Conservation (phyloP, 352 stramenopile species). For the Thraustotheca clavata region DNA sequence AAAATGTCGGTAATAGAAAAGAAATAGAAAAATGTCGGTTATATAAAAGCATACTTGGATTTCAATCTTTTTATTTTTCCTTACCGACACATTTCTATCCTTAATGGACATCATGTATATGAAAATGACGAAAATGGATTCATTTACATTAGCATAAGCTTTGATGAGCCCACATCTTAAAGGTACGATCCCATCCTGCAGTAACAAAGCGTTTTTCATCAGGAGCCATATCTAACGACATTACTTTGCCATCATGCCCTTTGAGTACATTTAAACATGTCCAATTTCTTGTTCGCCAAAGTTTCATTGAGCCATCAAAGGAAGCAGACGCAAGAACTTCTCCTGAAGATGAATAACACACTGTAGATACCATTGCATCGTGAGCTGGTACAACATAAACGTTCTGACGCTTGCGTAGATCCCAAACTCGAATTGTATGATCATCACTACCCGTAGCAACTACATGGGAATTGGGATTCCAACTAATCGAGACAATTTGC, state of each 20-base stretch:
- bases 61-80: no score
- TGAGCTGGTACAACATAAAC: conserved; percentile 92
- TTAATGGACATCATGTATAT: no score
- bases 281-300: conserved; percentile 94
- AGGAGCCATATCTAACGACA: conserved; percentile 85
- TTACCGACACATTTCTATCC: no score
- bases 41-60: no score
- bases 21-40: no score
- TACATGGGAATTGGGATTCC: conserved; percentile 89
- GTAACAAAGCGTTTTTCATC: conserved; percentile 86
- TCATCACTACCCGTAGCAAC: conserved; percentile 93
- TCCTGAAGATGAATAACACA: conserved; percentile 73
- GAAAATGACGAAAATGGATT: not conserved
- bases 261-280: conserved; percentile 79
- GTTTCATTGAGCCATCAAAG: conserved; percentile 92
- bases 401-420: conserved; percentile 87
- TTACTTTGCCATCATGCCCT: conserved; percentile 94
- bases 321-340: conserved; percentile 88
- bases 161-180: conserved; percentile 89
- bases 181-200: conserved; percentile 86
- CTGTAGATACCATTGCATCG: conserved; percentile 90
- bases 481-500: conserved; percentile 91
- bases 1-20: no score
- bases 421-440: conserved; percentile 94
- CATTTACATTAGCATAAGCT: conserved; percentile 67